Base-by-base conservation (phyloP, 2,329 filamentous ascomycete genomes). In the Cladosporium austrohemisphaericum region DNA sequence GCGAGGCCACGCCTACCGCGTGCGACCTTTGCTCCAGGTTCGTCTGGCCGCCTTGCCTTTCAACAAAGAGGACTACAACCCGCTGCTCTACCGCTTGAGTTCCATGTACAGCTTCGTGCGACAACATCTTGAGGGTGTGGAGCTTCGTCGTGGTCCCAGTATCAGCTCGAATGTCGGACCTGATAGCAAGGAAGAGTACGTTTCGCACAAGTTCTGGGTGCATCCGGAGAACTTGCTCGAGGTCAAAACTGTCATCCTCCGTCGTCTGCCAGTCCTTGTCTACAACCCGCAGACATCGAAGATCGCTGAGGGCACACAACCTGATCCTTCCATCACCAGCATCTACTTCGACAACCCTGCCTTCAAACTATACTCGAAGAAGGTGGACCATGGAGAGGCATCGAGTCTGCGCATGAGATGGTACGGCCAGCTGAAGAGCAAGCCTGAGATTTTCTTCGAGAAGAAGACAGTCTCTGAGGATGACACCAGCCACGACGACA, bases 71-170 rank as follows among this genome's bases (percentile, higher is more conserved):
- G 88, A 88, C 60, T 96, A 96, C 71, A 86, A 88, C 52, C 89
- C 92, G 8, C 74, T 98, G 57, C 78, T 97, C 38, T 94, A 91
- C 73, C 66, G 88, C 63, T 78, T 98, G 54, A 96, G 91, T 23
- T 83, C 92, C 59, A 93, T 97, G 85, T 97, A 96, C 74, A 94
- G 88, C 59, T 94, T 93, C 66, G 85, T 95, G 52, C 85, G 90
- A 49, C 88, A 95, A 70, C 84, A 88, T 55, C 75, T 94, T 19
- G 86, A 92, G 53, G 80, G 80, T n/a, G 47, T 33, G 14, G 58
- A 60, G 37, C 45, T 53, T 7, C 32, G 31, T n/a, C 50, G 52
- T 9, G 53, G 54, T 8, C 37, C 47, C 19, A 59, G 58, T 40
- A 52, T 53, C 13, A 54, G 45, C 47, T 55, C 56, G 36, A 29